phyloP scores from a whole-genome alignment of 345 rosid species.

The thale cress (Arabidopsis thaliana) region DNA sequence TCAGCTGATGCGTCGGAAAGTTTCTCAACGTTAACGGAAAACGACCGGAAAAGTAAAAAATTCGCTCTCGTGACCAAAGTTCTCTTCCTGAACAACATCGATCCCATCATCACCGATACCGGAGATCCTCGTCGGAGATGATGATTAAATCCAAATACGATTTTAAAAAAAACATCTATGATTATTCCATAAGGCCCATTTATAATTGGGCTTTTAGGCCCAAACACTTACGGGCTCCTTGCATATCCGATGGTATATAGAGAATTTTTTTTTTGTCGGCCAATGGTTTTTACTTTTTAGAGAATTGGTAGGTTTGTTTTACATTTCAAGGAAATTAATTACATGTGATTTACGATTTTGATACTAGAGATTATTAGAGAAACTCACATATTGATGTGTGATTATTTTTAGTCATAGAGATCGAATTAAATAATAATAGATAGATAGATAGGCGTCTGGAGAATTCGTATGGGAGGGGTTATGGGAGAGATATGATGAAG shows the following conservation, averaged over 20 bases:
- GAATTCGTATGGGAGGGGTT: slow-evolving; percentile 33
- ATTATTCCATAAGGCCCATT: slow-evolving; percentile 4
- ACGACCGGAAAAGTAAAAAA: slow-evolving; percentile 37
- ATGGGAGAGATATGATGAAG: slow-evolving; percentile 47
- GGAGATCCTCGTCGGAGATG: slow-evolving; percentile 34
- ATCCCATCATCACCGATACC: slow-evolving; percentile 31
- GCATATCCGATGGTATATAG: neutral
- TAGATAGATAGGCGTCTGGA: neutral
- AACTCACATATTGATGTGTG: neutral
- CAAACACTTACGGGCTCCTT: neutral
- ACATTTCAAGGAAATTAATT: neutral
- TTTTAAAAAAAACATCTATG: no score
- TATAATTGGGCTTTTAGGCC: neutral
- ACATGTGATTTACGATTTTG: slow-evolving; percentile 16
- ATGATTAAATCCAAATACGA: neutral
- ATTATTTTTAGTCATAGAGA: neutral
- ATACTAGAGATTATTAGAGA: neutral
- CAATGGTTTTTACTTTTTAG: neutral
- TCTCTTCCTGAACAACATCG: slow-evolving; percentile 23
- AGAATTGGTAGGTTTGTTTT: neutral
- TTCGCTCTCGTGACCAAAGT: neutral
- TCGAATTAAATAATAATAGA: slow-evolving; percentile 7
- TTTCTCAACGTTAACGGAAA: slow-evolving; percentile 27
- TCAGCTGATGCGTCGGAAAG: slow-evolving; percentile 27
- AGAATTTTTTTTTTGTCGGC: no score